Base-by-base conservation (phyloP, 371 early-diverging fungal species). In the Saksenaea vasiformis region DNA sequence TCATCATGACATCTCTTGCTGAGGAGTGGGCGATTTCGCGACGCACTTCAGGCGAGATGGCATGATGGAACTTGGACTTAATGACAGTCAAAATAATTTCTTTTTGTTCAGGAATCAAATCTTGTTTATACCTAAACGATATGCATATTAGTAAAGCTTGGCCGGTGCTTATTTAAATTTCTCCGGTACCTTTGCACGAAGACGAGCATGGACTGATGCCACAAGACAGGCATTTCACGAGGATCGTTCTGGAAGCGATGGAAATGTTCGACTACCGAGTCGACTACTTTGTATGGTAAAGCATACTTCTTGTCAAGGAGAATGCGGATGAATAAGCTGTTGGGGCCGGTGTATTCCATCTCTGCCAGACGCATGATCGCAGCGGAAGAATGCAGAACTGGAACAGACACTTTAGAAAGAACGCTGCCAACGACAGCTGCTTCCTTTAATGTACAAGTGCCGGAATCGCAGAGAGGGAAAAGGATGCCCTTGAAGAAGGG, bases 251-350 rank as follows among this genome's bases (percentile, higher is more conserved):
- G 85, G 86, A 98, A 97, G 39, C 94, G 86, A 64, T 91, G 70
- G 75, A 96, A 98, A 83, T 98, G 98, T 78, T 91, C 90, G 15
- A 98, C 97, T 39, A 98, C 70, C 19, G 94, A 88, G 76, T 97
- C 98, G 15, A 98, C 89, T 27, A 97, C 98, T 80, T 94, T 93
- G 87, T 88, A 97, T 0, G 98, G 99, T 67, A 98, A 82, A 11
- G 99, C 98, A 64, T 98, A 98, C 78, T 98, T 98, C 70, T 98
- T 98, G 78, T 98, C 99, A 27, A 98, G 85, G 53, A 98, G 85
- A 54, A 97, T 84, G 62, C 97, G 94, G 64, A 98, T 93, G 72
- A 98, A 97, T 64, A 98, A 78, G 56, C 90, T 89, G 74, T 92
- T 95, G 64, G 98, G 90, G 37, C 95, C 97, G n/a, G 95, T 91